These are phyloP conservation scores for Hypsizygus ulmarius DNA, from an alignment of 1,284 basidiomycete genomes.

Conservation along the genomic window DNA sequence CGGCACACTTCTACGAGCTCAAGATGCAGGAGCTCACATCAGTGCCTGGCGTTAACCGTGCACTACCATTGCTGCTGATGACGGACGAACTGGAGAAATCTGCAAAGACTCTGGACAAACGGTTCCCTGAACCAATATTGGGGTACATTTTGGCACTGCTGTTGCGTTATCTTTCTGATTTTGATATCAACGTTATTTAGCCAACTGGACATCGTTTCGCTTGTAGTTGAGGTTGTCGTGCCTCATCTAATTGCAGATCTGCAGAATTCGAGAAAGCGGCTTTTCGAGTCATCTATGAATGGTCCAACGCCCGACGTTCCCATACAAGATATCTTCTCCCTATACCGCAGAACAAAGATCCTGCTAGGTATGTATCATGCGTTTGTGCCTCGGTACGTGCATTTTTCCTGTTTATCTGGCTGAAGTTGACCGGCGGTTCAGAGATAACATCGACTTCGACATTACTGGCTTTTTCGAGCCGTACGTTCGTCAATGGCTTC, in stretches of 20 bases:
- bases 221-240: slow-evolving; percentile 72
- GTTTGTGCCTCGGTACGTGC: slow-evolving; percentile 73
- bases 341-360: slow-evolving; percentile 77
- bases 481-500: slow-evolving; percentile 87
- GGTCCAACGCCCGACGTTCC: slow-evolving; percentile 76
- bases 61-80: slow-evolving; percentile 77
- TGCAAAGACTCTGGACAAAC: slow-evolving; percentile 80
- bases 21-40: slow-evolving; percentile 69
- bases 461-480: slow-evolving; percentile 80
- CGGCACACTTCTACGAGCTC: slow-evolving; percentile 67
- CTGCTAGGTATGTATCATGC: slow-evolving; percentile 77
- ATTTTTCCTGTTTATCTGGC: neutral
- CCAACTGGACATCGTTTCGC: slow-evolving; percentile 75
- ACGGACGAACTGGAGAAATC: slow-evolving; percentile 88
- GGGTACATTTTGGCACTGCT: slow-evolving; percentile 48
- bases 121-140: slow-evolving; percentile 80
- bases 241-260: slow-evolving; percentile 79
- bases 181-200: slow-evolving; percentile 33
- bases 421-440: slow-evolving; percentile 23
- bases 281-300: slow-evolving; percentile 78
- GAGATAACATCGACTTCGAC: slow-evolving; percentile 63
- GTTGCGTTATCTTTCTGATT: neutral
- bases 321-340: slow-evolving; percentile 84
- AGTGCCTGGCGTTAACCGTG: slow-evolving; percentile 71
- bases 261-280: slow-evolving; percentile 63